Evolutionary conservation across 2,329 filamentous ascomycete species (phyloP).

Genomic region (Graphiopsis chlorocephala): DNA sequence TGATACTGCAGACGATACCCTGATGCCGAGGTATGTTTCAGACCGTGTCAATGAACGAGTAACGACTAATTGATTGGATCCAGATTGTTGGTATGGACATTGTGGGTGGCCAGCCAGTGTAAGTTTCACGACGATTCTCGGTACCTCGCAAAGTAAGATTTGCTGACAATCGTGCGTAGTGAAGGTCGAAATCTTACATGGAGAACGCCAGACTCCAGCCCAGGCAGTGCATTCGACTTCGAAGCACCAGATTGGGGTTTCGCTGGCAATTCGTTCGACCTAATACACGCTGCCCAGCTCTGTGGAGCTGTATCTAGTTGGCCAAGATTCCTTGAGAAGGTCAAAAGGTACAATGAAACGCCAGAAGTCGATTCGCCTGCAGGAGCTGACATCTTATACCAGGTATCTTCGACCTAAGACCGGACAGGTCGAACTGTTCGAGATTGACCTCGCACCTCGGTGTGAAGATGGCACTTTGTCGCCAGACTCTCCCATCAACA

Average conservation of each 20-base stretch:
- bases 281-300: conserved; percentile 80
- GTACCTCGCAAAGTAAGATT: neutral
- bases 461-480: conserved; percentile 64
- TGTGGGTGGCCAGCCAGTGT: conserved; percentile 13
- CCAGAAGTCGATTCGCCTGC: neutral
- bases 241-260: conserved; percentile 75
- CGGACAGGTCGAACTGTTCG: conserved; percentile 81
- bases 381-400: conserved; percentile 9
- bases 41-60: neutral
- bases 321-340: conserved; percentile 46
- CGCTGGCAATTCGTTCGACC: conserved; percentile 68
- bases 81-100: conserved; percentile 30
- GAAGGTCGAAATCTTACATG: conserved; percentile 8
- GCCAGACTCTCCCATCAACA: conserved; percentile 54
- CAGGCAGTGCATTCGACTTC: conserved; percentile 55
- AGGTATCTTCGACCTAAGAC: conserved; percentile 70
- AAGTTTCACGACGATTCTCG: neutral
- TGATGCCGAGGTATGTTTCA: conserved; percentile 48
- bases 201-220: conserved; percentile 24
- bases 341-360: conserved; percentile 60
- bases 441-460: conserved; percentile 78
- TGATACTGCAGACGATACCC: conserved; percentile 35
- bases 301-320: conserved; percentile 75
- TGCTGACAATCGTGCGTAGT: neutral
- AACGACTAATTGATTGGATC: neutral